A percentile compares a stretch with the other conserved stretches of the same genome.
phyloP scores from a whole-genome alignment of 148 eudicot genomes.

The Rhododendron simsii region DNA sequence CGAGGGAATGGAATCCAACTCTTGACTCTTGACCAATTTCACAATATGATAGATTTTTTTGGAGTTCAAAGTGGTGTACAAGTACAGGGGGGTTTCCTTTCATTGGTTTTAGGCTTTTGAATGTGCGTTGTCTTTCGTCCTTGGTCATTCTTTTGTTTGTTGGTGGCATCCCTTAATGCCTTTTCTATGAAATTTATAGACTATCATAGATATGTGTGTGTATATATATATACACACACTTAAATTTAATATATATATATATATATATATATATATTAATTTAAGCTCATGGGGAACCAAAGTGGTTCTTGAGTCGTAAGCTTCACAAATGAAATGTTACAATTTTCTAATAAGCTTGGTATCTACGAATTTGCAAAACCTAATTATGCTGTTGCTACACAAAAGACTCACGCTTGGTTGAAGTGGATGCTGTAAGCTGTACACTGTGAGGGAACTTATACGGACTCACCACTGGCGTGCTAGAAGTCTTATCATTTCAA shows the following conservation, averaged over 20 bases:
- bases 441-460: not conserved
- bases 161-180: not conserved
- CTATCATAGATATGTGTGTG: not conserved
- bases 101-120: not conserved
- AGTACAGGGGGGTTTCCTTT: not conserved
- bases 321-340: not conserved
- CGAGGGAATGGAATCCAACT: not conserved
- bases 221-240: not conserved
- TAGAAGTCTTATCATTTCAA: not conserved
- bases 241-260: no score
- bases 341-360: not conserved
- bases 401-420: not conserved
- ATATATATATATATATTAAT: not conserved
- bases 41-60: not conserved
- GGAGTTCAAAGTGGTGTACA: not conserved
- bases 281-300: not conserved
- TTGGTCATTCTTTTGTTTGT: not conserved
- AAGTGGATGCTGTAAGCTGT: not conserved
- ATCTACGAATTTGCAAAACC: not conserved
- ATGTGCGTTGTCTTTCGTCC: not conserved
- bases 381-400: not conserved
- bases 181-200: not conserved
- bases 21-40: not conserved
- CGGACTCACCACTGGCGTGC: not conserved
- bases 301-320: not conserved